Evolutionary conservation across 2,329 filamentous ascomycete species (phyloP), one percentile per base, ranked within the genome.

Genomic region (Penicillium oxalicum): DNA sequence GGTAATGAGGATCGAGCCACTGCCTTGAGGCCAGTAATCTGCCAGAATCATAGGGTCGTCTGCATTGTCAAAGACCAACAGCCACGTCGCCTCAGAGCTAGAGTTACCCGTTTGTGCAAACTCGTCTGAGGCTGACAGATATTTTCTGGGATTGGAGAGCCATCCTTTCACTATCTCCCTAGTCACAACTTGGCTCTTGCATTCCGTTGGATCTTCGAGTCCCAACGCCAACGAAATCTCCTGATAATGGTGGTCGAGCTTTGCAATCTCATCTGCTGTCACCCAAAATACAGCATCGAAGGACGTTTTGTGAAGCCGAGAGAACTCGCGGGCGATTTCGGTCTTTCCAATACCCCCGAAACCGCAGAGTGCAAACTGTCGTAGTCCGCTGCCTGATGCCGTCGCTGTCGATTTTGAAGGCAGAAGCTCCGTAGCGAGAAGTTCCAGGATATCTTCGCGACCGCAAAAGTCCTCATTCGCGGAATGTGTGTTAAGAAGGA

Each of bases 231-330:
- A 9, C 5, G 63, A 57, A 38, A 63, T 60, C 28, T 57, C 43
- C 13, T 53, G 45, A 33, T 57, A 65, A 47, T 53, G 40, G 11
- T 56, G 38, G 12, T 57, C 61, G 13, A 67, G 47, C 44, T 64
- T 62, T 5, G 45, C 53, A 38, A 54, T 43, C 5, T 57, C 53
- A 47, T 66, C 63, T 5, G 64, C 63, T 18, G 50, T 25, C 5
- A 68, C 54, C 64, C 65, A 68, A 47, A 67, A 59, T 28, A 67
- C 53, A 7, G 60, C 62, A 47, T 66, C 64, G 49, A 62, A 67
- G 13, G 45, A 44, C 2, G 34, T 27, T 47, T 58, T 55, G 36
- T 59, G 50, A 27, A 50, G 43, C 35, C 48, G 36, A 18, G 51
- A 53, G 51, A 61, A 67, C 44, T 64, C 53, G 37, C 47, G 52